Conservation (phyloP, 768 basidiomycete genomes). For the Mycena amicta region DNA sequence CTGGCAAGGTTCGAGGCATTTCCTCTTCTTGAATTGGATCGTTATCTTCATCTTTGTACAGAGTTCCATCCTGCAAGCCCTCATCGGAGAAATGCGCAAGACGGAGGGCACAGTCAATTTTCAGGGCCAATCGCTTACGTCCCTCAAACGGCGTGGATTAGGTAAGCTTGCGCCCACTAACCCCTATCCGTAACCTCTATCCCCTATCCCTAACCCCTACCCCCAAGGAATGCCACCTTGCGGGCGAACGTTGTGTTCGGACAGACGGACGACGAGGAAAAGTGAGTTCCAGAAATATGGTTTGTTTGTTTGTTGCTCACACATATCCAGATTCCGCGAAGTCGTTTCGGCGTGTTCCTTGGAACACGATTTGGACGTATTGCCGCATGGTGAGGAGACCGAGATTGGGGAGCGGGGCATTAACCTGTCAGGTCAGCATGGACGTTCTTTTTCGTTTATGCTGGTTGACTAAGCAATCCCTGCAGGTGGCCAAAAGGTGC, state of each 20-base stretch:
- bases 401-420: constrained; percentile 82
- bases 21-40: neutral
- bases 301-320: neutral
- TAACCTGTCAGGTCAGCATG: constrained; percentile 56
- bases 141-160: constrained; percentile 66
- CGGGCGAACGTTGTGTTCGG: constrained; percentile 80
- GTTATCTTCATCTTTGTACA: constrained; percentile 25
- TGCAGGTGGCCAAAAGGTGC: constrained; percentile 42
- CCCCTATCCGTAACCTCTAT: too few relatives aligned
- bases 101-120: constrained; percentile 58
- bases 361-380: constrained; percentile 68
- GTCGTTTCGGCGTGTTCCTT: constrained; percentile 69
- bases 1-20: constrained; percentile 56
- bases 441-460: neutral
- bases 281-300: constrained; percentile 30
- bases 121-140: constrained; percentile 61
- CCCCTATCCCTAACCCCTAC: too few relatives aligned
- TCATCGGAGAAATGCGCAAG: constrained; percentile 71
- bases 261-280: constrained; percentile 58
- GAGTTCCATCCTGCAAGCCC: constrained; percentile 57
- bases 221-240: constrained; percentile 69
- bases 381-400: constrained; percentile 70
- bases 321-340: constrained; percentile 47
- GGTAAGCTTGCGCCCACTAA: too few relatives aligned
- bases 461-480: neutral